phyloP scores from a whole-genome alignment of 1,284 basidiomycete genomes.

The Ustilago lituana region DNA sequence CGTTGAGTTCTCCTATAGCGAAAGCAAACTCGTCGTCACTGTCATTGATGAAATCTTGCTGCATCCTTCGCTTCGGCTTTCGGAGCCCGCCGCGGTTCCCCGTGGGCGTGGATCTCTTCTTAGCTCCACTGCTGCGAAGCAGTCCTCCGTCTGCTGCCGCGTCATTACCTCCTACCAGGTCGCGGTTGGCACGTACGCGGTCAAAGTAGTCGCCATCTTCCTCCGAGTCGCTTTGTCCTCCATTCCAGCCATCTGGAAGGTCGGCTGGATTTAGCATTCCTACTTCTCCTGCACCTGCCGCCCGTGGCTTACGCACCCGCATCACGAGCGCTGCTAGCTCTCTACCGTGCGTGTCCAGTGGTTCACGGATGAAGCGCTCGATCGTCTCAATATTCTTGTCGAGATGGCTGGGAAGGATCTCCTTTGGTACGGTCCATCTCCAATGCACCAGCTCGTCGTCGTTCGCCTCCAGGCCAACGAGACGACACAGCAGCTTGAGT shows the following conservation, averaged over 20 bases:
- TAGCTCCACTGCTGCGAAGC: conserved; percentile 23
- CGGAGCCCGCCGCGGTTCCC: conserved; percentile 11
- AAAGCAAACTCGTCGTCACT: conserved; percentile 62
- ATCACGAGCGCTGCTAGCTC: conserved; percentile 48
- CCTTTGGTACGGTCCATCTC: conserved; percentile 59
- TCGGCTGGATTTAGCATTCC: conserved; percentile 21
- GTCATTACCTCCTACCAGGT: conserved; percentile 10
- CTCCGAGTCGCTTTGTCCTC: conserved; percentile 39
- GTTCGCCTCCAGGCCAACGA: conserved; percentile 54
- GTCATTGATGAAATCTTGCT: conserved; percentile 61
- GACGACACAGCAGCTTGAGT: conserved; percentile 63
- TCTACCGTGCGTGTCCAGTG: conserved; percentile 46
- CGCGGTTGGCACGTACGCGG: conserved; percentile 24
- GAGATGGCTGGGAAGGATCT: conserved; percentile 46
- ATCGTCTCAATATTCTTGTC: conserved; percentile 57
- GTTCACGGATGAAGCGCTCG: conserved; percentile 61
- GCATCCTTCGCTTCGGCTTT: conserved; percentile 37
- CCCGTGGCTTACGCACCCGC: conserved; percentile 44
- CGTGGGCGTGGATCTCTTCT: conserved; percentile 11
- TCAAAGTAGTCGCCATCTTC: conserved; percentile 48
- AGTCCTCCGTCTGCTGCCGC: conserved; percentile 30
- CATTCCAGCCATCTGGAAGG: conserved; percentile 36
- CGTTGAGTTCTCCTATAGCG: conserved; percentile 26
- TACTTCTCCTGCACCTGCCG: conserved; percentile 6
- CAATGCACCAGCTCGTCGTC: conserved; percentile 47